Evolutionary conservation across 2,329 filamentous ascomycete species (phyloP).

Genomic region (Camptophora hylomeconis): DNA sequence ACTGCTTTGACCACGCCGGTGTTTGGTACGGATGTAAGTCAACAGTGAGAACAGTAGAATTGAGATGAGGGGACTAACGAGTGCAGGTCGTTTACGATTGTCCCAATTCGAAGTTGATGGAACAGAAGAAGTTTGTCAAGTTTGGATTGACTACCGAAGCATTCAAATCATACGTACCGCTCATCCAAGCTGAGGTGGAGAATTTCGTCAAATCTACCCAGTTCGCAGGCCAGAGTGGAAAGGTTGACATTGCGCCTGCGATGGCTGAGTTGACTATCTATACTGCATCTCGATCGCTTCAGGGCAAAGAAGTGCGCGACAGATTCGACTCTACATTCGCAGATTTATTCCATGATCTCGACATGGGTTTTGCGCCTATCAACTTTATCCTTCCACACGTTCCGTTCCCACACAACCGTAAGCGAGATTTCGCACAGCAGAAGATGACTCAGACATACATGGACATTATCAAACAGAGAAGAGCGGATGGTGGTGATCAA

Average conservation of each 20-base stretch:
- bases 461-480: constrained; percentile 54
- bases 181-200: constrained; percentile 61
- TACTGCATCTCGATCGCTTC: constrained; percentile 63
- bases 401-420: constrained; percentile 62
- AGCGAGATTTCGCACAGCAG: constrained; percentile 55
- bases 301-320: constrained; percentile 62
- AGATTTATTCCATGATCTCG: constrained; percentile 65
- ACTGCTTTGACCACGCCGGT: constrained; percentile 56
- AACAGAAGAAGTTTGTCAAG: constrained; percentile 77
- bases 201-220: constrained; percentile 43
- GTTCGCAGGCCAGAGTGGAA: constrained; percentile 49
- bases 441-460: constrained; percentile 61
- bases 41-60: background rate
- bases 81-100: constrained; percentile 76
- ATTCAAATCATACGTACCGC: constrained; percentile 58
- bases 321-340: constrained; percentile 61
- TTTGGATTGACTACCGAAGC: constrained; percentile 49
- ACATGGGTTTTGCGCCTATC: constrained; percentile 65
- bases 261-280: constrained; percentile 71
- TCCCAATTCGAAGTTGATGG: constrained; percentile 84
- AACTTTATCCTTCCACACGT: constrained; percentile 75
- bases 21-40: constrained; percentile 55
- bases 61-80: constrained; percentile 2
- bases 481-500: constrained; percentile 29
- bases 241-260: constrained; percentile 48